Evolutionary conservation across 805 yeast genomes (phyloP).

Genomic region (Candida ponderosae): DNA sequence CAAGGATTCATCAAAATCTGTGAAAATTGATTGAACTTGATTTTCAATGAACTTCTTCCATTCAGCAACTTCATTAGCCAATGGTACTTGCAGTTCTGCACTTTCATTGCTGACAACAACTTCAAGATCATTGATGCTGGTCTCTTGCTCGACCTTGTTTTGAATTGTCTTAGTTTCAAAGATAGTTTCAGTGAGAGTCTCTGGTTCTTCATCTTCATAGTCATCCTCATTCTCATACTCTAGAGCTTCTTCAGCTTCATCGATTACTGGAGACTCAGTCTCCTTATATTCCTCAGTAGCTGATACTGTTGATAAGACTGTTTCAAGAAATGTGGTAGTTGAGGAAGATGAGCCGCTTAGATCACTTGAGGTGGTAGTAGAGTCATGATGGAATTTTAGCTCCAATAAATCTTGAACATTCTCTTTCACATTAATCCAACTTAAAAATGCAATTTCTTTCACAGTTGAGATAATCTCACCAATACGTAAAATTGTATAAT

Average conservation of each 20-base stretch:
- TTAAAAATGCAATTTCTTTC: not conserved
- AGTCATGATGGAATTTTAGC: no score
- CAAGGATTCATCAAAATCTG: constrained; percentile 30
- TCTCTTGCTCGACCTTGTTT: constrained; percentile 3
- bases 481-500: not conserved
- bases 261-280: constrained; percentile 1
- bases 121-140: constrained; percentile 6
- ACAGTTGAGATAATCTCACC: not conserved
- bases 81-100: constrained; percentile 13
- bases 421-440: no score
- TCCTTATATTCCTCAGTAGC: constrained; percentile 7
- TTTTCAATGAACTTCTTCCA: constrained; percentile 29
- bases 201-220: constrained; percentile 2
- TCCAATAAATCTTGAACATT: no score
- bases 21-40: constrained; percentile 30
- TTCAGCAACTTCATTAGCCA: constrained; percentile 27
- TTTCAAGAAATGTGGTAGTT: not conserved
- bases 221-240: constrained; percentile 3
- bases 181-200: constrained; percentile 12
- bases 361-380: not conserved
- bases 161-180: constrained; percentile 11
- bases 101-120: constrained; percentile 3
- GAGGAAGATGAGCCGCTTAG: not conserved
- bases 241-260: constrained; percentile 7
- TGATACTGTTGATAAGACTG: constrained; percentile 1